phyloP scores from a whole-genome alignment of 345 rosid genomes.

The Aquilaria sinensis region DNA sequence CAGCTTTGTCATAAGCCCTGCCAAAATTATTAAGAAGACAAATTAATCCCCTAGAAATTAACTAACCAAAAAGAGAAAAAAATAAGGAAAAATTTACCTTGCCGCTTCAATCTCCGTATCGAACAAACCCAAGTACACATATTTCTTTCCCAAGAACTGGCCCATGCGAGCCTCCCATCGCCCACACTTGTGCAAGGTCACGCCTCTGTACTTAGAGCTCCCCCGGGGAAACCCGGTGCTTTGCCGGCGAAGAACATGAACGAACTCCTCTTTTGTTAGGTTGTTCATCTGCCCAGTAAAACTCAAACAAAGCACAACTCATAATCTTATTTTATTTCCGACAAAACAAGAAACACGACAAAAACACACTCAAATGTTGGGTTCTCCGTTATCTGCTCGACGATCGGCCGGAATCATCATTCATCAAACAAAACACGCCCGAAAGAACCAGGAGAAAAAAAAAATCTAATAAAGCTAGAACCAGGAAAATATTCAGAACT shows the following conservation, averaged over 20 bases:
- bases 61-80: neutral
- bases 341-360: too few species aligned
- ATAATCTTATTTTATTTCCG: too few species aligned
- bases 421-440: too few species aligned
- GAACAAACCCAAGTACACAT: constrained; percentile 88
- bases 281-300: constrained; percentile 62
- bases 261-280: constrained; percentile 88
- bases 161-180: constrained; percentile 99
- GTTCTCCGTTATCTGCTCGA: too few species aligned
- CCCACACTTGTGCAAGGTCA: constrained; percentile 96
- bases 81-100: constrained; percentile 30
- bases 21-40: neutral
- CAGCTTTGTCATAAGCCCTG: constrained; percentile 88
- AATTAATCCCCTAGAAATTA: neutral
- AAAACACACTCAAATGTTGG: too few species aligned
- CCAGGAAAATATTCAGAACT: constrained; percentile 10
- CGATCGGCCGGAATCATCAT: too few species aligned
- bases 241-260: constrained; percentile 92
- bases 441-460: neutral
- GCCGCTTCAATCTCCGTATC: constrained; percentile 96
- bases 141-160: constrained; percentile 92
- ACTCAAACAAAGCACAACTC: too few species aligned
- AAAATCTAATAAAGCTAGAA: constrained; percentile 2
- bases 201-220: constrained; percentile 95
- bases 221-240: constrained; percentile 96